Base-by-base conservation (phyloP, 2,329 filamentous ascomycete species). In the Pleomassaria siparia region DNA sequence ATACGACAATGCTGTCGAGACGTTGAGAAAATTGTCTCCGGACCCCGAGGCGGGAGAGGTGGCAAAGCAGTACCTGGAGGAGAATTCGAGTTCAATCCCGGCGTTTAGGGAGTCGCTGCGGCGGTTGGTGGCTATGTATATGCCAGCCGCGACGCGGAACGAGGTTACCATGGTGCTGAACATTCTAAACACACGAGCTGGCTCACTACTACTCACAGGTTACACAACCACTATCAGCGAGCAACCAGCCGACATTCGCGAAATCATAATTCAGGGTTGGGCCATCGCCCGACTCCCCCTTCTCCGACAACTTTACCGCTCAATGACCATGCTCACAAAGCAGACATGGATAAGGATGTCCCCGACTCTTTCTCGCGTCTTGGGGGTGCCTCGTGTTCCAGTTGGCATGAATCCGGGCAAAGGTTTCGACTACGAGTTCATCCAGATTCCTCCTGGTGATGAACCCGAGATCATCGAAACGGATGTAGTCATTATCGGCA, bases 401-500 rank as follows among this genome's bases (percentile, higher is more conserved):
- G 63, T 79, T 20, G 76, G 82, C 55, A 78, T 80, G 74, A 72
- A 72, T 39, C 72, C 79, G 0, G 78, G 74, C 2, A 71, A 76
- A 29, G 75, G 75, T 3, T 82, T 79, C 49, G 72, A 80, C 28
- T 88, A 80, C 62, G 66, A 76, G 0, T 89, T 89, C 57, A 62
- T 87, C 37, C 83, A 88, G 60, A 75, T 86, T 16, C 79, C 80
- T 1, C 74, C 80, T 0, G 74, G 76, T 1, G 63, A 74, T 7
- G 64, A 76, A 4, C 75, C 82, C 0, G 82, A 85, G 53, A 77
- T 78, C 2, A 73, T 95, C 30, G 83, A 90, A 44, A 86, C 88
- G 0, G 92, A 96, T 67, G 83, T 95, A 1, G 83, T 95, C 32
- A 84, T 96, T 48, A 80, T 96, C 16, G 91, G 91, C 2, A 94